phyloP scores from a whole-genome alignment of 495 filamentous ascomycete species.

The Penicillium antarcticum region DNA sequence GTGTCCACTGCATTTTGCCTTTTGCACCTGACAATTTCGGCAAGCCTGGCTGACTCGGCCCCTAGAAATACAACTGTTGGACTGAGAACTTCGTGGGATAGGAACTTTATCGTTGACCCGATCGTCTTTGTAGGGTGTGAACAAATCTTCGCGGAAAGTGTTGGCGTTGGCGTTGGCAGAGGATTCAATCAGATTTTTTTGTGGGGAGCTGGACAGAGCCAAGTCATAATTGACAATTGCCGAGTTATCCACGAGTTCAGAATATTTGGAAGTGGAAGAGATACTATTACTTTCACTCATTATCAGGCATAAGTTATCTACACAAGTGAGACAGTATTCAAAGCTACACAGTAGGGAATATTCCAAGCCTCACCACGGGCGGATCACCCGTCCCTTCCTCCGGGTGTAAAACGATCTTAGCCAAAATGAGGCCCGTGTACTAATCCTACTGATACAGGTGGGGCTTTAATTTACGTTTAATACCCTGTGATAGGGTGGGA shows the following conservation, averaged over 20 bases:
- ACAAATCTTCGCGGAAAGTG: constrained; percentile 7
- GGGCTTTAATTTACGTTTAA: no score
- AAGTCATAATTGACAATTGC: constrained; percentile 11
- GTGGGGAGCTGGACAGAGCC: constrained; percentile 14
- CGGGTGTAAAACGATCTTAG: no score
- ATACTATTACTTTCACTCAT: constrained; percentile 28
- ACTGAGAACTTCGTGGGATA: constrained; percentile 33
- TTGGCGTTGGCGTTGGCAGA: no score
- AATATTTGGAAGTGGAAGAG: constrained; percentile 13
- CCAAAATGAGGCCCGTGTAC: no score
- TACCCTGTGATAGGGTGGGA: no score
- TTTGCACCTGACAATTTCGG: constrained; percentile 70
- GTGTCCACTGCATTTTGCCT: constrained; percentile 60
- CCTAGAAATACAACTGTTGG: constrained; percentile 26
- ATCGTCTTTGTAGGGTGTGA: constrained; percentile 12
- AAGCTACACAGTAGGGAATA: no score
- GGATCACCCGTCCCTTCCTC: no score
- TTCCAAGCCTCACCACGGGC: no score
- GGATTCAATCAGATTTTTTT: no score
- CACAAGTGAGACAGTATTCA: no score
- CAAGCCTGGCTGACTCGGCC: constrained; percentile 56
- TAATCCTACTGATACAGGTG: no score
- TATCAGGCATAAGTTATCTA: no score
- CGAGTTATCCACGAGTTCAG: constrained; percentile 17
- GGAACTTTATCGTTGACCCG: constrained; percentile 33